Percentiles rank a stretch among this genome's conserved stretches.
phyloP scores from a whole-genome alignment of 768 basidiomycete genomes.

The Austroboletus eburneus region DNA sequence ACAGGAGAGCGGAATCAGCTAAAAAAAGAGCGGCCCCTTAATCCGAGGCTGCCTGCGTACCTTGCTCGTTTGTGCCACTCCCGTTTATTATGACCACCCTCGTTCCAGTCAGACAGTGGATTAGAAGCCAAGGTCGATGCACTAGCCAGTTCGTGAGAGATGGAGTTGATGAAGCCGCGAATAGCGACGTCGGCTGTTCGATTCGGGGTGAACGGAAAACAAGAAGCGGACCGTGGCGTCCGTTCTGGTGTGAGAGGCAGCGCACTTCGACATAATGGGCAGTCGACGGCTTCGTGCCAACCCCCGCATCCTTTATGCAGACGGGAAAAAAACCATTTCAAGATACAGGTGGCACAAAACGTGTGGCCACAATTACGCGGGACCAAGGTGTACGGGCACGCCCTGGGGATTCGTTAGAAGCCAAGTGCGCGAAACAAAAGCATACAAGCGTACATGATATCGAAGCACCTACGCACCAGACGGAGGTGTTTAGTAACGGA shows the following conservation, averaged over 20 bases:
- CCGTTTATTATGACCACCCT: conserved; percentile 43
- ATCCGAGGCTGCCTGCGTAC: conserved; percentile 33
- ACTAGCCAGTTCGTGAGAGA: conserved; percentile 38
- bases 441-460: conserved; percentile 42
- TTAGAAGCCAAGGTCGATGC: conserved; percentile 28
- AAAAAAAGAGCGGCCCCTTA: conserved; percentile 2
- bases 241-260: conserved; percentile 50
- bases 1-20: conserved; percentile 7
- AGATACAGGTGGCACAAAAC: conserved; percentile 62
- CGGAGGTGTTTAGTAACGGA: conserved; percentile 10
- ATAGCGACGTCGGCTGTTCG: conserved; percentile 50
- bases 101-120: conserved; percentile 47
- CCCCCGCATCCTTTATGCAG: conserved; percentile 57
- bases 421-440: not conserved
- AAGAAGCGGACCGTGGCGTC: conserved; percentile 44
- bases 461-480: conserved; percentile 49
- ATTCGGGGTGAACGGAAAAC: conserved; percentile 64
- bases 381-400: conserved; percentile 53
- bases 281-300: conserved; percentile 67
- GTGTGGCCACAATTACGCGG: conserved; percentile 61
- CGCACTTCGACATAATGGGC: conserved; percentile 59
- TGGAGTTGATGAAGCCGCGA: conserved; percentile 48
- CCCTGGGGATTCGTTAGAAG: conserved; percentile 24
- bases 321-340: conserved; percentile 67
- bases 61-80: conserved; percentile 61